Evolutionary conservation across 2,329 filamentous ascomycete species (phyloP), one percentile per base, ranked within the genome.

Genomic region (Ophiostoma pallidulum): DNA sequence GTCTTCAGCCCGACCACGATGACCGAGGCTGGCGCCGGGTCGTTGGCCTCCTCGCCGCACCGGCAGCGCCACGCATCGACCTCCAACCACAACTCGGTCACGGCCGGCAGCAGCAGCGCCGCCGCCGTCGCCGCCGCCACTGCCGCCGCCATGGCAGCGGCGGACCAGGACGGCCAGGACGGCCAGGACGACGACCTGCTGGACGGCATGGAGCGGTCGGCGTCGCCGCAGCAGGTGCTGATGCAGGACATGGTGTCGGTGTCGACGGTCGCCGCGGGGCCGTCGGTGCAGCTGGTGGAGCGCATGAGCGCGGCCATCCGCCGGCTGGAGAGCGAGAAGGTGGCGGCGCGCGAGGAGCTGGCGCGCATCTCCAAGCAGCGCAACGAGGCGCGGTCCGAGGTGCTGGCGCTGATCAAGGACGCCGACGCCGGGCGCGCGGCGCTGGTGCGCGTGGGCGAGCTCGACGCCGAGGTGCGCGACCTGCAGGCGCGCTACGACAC

Each of bases 301-400:
- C 80, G 91, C 45, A 94, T 98, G 87, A 94, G 86, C 59, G 87
- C 90, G 3, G 87, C 89, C 0, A 90, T 98, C 38, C 84, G 92
- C 9, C 80, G 91, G 6, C 72, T 98, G 0, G 92, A 98, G 62
- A 87, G 81, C 41, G 92, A 98, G 62, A 94, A 94, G 61, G 86
- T 92, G 2, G 85, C 84, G 1, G 82, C 83, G 13, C 88, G 85
- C 59, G 92, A 98, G 61, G 92, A 98, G 63, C 73, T 96, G 54
- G 72, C 76, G 0, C 75, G 91, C 8, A 76, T 98, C 16, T 80
- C 81, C 6, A 73, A 76, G n/a, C 92, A 98, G 64, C 77, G 92
- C 40, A 92, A 98, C 59, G 89, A 95, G 62, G 88, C 91, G 3
- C 74, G 92, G n/a, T 75, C 82, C 45, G 89, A 97, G 64, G 88